Evolutionary conservation across 2,329 filamentous ascomycete species (phyloP).

Genomic region (Cyanodermella asteris): DNA sequence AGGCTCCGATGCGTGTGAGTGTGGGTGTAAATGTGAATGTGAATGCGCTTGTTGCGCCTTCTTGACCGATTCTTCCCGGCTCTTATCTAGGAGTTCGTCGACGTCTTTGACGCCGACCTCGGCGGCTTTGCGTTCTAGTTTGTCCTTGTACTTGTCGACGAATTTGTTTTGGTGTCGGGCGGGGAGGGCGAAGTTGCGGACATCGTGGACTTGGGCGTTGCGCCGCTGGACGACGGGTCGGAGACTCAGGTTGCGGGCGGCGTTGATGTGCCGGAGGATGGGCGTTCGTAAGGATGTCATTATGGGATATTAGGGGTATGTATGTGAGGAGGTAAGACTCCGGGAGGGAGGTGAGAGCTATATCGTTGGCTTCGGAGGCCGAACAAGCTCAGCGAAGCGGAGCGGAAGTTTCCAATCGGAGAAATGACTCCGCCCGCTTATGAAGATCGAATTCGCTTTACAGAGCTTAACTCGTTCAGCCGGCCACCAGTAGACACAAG

Average conservation of each 20-base stretch:
- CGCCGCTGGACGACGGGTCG: conserved; percentile 52
- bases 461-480: too few species aligned
- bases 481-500: too few species aligned
- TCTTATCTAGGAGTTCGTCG: conserved; percentile 60
- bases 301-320: too few species aligned
- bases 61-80: conserved; percentile 39
- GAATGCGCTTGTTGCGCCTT: conserved; percentile 14
- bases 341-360: too few species aligned
- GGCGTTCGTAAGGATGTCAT: too few species aligned
- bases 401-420: too few species aligned
- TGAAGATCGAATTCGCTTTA: too few species aligned
- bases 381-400: too few species aligned
- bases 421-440: too few species aligned
- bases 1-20: conserved; percentile 15
- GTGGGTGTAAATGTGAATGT: conserved; percentile 11
- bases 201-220: conserved; percentile 82
- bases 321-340: too few species aligned
- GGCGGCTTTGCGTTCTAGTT: conserved; percentile 63
- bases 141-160: conserved; percentile 66
- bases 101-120: conserved; percentile 49
- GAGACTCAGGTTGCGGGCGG: conserved; percentile 12
- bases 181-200: conserved; percentile 72
- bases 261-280: too few species aligned
- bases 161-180: conserved; percentile 46
- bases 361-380: too few species aligned